These are phyloP conservation scores for Chaetomium globosum DNA, from an alignment of 2,329 filamentous ascomycete species.

Conservation along the genomic window DNA sequence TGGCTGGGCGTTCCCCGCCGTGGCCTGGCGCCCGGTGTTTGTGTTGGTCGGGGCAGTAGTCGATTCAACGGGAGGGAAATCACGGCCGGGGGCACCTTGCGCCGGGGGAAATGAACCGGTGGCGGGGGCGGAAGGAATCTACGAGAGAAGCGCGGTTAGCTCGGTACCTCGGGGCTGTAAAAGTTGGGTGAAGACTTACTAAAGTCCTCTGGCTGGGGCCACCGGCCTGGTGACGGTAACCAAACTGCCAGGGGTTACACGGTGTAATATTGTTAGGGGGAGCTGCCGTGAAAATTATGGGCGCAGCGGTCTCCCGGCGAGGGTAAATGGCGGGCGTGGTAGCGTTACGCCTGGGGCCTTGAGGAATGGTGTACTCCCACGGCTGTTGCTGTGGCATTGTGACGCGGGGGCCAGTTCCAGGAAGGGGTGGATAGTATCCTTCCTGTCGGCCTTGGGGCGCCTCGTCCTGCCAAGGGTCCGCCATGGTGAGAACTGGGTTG, in stretches of 20 bases:
- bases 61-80: neutral
- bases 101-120: neutral
- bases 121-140: neutral
- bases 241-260: neutral
- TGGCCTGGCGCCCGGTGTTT: neutral
- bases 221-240: neutral
- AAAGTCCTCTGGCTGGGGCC: neutral
- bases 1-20: neutral
- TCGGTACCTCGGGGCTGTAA: neutral
- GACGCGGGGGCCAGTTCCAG: neutral
- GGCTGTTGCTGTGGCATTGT: neutral
- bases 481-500: neutral
- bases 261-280: neutral
- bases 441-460: neutral
- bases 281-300: neutral
- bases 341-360: neutral
- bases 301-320: neutral
- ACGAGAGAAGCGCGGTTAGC: neutral
- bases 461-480: neutral
- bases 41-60: too few relatives aligned
- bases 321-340: neutral
- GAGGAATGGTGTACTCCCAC: neutral
- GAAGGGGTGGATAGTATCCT: neutral
- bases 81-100: neutral
- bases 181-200: neutral